phyloP scores from a whole-genome alignment of 1,139 yeast genomes.

The Debaryomyces psychrophilus region DNA sequence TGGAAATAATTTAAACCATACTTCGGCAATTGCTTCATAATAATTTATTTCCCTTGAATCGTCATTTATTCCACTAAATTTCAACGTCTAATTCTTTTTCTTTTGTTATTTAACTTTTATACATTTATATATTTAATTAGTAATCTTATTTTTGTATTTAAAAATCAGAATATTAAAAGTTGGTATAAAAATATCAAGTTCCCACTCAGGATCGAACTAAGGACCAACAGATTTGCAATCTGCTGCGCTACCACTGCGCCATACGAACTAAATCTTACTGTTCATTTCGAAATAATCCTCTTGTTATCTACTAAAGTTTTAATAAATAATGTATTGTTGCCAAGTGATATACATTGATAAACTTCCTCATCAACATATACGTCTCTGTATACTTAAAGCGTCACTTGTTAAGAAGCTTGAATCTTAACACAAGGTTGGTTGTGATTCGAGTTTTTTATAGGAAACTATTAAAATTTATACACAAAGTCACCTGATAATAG shows the following conservation, averaged over 20 bases:
- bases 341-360: too few relatives aligned
- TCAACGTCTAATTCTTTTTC: background rate
- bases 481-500: too few relatives aligned
- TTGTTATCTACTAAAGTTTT: too few relatives aligned
- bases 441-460: too few relatives aligned
- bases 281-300: too few relatives aligned
- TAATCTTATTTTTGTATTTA: background rate
- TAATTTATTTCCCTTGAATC: background rate
- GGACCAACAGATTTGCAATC: constrained; percentile 61
- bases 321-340: too few relatives aligned
- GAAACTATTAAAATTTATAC: too few relatives aligned
- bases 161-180: background rate
- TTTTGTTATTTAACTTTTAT: background rate
- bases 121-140: constrained; percentile 2
- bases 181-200: constrained; percentile 31
- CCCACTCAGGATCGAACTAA: constrained; percentile 54
- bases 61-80: background rate
- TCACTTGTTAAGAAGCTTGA: too few relatives aligned
- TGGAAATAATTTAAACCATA: constrained; percentile 35
- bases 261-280: constrained; percentile 35
- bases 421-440: too few relatives aligned
- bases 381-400: too few relatives aligned
- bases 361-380: too few relatives aligned
- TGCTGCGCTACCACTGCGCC: constrained; percentile 63
- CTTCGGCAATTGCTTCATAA: background rate